Evolutionary conservation across 2,329 filamentous ascomycete species (phyloP), one percentile per base, ranked within the genome.

Genomic region (Fusarium gaditjirri): DNA sequence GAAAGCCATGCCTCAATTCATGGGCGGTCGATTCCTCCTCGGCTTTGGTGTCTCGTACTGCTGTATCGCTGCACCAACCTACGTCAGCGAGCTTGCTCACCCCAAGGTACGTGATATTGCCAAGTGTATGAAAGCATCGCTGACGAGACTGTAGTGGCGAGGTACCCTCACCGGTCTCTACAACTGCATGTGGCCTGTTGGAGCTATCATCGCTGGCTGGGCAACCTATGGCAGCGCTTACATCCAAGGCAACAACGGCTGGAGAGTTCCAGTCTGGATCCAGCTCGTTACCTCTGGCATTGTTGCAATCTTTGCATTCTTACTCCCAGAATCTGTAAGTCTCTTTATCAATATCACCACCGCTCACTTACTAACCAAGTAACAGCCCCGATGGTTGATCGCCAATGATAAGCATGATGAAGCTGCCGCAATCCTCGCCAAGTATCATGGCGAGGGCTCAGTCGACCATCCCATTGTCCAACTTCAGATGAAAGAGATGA

Each of bases 151-250:
- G 0, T 79, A 83, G 56, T 88, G 85, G 84, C 81, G 87, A 61
- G 87, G 82, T 14, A 78, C 81, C 6, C 68, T 83, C 1, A 82
- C 82, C 1, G 82, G 81, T 6, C 79, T 82, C 21, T 83, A 83
- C 61, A 83, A 83, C 29, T 83, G 80, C 77, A 75, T 71, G 78
- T 69, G 43, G 72, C 72, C 72, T 8, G 72, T 74, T 1, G 87
- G 87, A 29, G 83, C 83, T 29, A 90, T 90, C 39, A 81, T 89
- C 8, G 87, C 88, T 9, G 84, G 84, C 9, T 88, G 87, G 76
- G 85, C 85, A 9, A 84, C 86, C 8, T 87, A 88, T 59, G 89
- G 87, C 23, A 83, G 83, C 46, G 77, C 83, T 23, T 79, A 81
- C 9, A 79, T 81, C 31, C 70, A 79, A 6, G 74, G 79, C 23